Base-by-base conservation (phyloP, 805 yeast species). In the Kazachstania viticola region DNA sequence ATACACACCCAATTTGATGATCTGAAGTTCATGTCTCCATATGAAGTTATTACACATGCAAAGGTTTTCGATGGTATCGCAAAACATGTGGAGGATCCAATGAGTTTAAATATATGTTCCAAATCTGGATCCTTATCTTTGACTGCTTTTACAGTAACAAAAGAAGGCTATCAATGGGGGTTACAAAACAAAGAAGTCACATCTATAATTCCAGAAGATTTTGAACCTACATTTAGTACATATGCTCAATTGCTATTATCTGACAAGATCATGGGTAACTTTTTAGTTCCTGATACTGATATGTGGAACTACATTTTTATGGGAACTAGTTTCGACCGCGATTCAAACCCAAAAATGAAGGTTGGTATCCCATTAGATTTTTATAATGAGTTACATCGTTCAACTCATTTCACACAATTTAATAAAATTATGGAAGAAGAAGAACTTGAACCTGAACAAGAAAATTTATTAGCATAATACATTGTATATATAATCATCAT, bases 221-320 rank as follows among this genome's bases (percentile, higher is more conserved):
- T 71, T 56, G 64, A 70, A 2, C 62, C 76, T 0, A 48, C 56
- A 0, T 84, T 73, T 51, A 75, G 80, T 29, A 62, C 57, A 24
- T 67, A 65, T 43, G 67, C 78, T 4, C 95, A 85, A 45, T 49
- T 88, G 36, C 59, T 84, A 16, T 54, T 91, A 14, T 75, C 95
- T 0, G 88, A 76, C 38, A 64, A 76, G 36, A 67, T 83, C 29
- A 66, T 70, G 51, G 98, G 98, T 5, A 77, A 74, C 41, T 87
- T 83, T 56, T 52, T 83, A 55, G 93, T 84, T 1, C 99, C 99
- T 1, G 75, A 73, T 15, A 77, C 78, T 21, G 75, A 73, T 35
- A 51, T 84, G 19, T 91, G 99, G 99, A 91, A 91, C 54, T 84
- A 79, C 51, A 68, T 93, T 2, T 88, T 91, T 46, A 69, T 83